Base-by-base conservation (phyloP, 768 basidiomycete species). In the Neoboletus magnificus region DNA sequence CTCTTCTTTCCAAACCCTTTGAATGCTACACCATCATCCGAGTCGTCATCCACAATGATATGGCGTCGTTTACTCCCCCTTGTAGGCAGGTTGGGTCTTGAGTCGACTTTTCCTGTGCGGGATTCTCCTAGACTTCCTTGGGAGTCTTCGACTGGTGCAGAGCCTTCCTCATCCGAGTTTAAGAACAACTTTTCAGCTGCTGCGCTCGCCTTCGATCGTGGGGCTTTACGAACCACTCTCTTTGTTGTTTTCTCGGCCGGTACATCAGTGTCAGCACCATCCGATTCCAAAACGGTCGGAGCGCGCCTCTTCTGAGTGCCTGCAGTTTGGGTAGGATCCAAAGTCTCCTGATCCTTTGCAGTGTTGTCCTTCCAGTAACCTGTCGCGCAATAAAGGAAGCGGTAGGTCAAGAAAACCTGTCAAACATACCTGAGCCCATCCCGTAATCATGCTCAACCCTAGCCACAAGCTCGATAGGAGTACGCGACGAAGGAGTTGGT, bases 11-110 rank as follows among this genome's bases (percentile, higher is more conserved):
- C 73, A 60, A 86, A 86, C 7, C 86, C 86, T 59, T 80, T 81
- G 73, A 89, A 89, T n/a, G 82, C 81, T 29, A 78, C 80, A 7
- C 78, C 87, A 54, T 89, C 84, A 62, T 89, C 88, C 11, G 85
- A 87, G 66, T 87, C 86, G 62, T 88, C 86, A 53, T 84, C 83
- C 4, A 77, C 71, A 35, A 83, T 69, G 12, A 78, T 68, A 32
- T 75, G 72, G 10, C 63, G 64, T 44, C 62, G 62, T 57, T 70
- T 73, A 35, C 45, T 60, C 13, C 41, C 56, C 37, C 52, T 62
- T 12, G 55, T 18, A 12, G 64, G 62, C 20, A 60, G 18, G 4
- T 23, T 50, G 27, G 50, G 52, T 29, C 29, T 43, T 5, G 47
- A 1, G 1, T 59, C 61, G 1, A 36, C 58, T 30, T 66, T 51